Evolutionary conservation across 2,329 filamentous ascomycete species (phyloP).

Genomic region (Cercospora citrullina): DNA sequence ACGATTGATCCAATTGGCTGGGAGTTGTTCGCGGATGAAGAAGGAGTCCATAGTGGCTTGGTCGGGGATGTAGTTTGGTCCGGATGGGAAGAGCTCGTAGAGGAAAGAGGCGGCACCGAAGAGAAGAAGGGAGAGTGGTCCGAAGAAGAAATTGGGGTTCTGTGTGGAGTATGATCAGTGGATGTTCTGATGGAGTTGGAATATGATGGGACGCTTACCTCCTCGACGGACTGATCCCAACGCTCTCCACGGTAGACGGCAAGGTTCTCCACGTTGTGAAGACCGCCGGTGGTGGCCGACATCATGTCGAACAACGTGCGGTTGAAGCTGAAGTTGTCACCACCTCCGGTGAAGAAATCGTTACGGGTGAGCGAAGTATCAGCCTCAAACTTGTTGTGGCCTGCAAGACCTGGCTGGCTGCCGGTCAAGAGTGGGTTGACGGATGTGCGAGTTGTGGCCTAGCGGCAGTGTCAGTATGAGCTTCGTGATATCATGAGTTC

Average conservation of each 20-base stretch:
- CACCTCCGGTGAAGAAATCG: slow-evolving; percentile 43
- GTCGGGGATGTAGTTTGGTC: slow-evolving; percentile 39
- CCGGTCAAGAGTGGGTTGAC: slow-evolving; percentile 38
- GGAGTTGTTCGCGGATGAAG: slow-evolving; percentile 49
- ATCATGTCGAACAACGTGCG: slow-evolving; percentile 45
- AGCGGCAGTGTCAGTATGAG: neutral
- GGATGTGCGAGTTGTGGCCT: slow-evolving; percentile 33
- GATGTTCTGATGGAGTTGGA: too few relatives aligned
- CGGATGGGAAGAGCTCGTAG: slow-evolving; percentile 45
- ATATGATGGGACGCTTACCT: too few relatives aligned
- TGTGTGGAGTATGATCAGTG: neutral
- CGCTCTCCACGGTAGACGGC: slow-evolving; percentile 44
- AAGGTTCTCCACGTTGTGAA: slow-evolving; percentile 43
- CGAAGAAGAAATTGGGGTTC: slow-evolving; percentile 48
- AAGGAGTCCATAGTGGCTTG: slow-evolving; percentile 41
- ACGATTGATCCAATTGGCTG: slow-evolving; percentile 44
- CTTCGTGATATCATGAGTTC: too few relatives aligned
- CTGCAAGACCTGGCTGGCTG: slow-evolving; percentile 45
- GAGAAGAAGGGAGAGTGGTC: slow-evolving; percentile 43
- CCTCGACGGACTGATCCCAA: slow-evolving; percentile 42
- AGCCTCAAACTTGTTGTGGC: slow-evolving; percentile 49
- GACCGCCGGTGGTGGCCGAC: slow-evolving; percentile 37
- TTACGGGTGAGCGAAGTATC: slow-evolving; percentile 46
- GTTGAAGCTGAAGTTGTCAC: slow-evolving; percentile 46
- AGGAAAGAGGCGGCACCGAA: slow-evolving; percentile 48